phyloP scores from a whole-genome alignment of 2,329 filamentous ascomycete genomes.

The Sclerotinia borealis region DNA sequence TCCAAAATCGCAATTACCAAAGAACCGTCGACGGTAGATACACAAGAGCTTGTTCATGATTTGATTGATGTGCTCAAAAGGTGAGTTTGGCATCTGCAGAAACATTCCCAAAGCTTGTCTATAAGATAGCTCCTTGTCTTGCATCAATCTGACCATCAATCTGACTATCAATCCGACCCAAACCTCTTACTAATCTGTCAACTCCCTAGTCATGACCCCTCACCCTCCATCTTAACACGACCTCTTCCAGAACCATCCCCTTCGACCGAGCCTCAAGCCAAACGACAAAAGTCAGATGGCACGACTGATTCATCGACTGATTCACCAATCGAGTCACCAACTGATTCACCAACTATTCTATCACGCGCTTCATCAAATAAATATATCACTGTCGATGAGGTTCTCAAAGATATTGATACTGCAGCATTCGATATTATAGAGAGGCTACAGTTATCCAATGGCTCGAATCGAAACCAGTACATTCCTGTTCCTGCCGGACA shows the following conservation, averaged over 20 bases:
- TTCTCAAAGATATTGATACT: constrained; percentile 52
- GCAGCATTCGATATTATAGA: constrained; percentile 44
- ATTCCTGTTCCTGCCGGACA: constrained; percentile 19
- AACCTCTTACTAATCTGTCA: constrained; percentile 23
- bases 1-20: constrained; percentile 19
- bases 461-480: constrained; percentile 23
- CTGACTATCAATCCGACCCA: constrained; percentile 11
- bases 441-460: constrained; percentile 39
- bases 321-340: constrained; percentile 31
- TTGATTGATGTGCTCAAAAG: constrained; percentile 39
- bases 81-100: constrained; percentile 31
- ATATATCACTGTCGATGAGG: constrained; percentile 58
- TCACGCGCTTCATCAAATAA: constrained; percentile 35
- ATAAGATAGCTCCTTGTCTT: constrained; percentile 1
- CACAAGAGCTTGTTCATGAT: constrained; percentile 36
- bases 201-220: constrained; percentile 45
- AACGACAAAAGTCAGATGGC: constrained; percentile 54
- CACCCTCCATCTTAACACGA: constrained; percentile 49
- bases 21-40: constrained; percentile 27
- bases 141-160: too few species aligned
- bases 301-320: constrained; percentile 40
- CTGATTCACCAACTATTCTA: constrained; percentile 40
- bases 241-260: constrained; percentile 41
- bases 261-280: constrained; percentile 49
- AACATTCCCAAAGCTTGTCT: neutral